A percentile compares a stretch with the other conserved stretches of the same genome.
Conservation (phyloP, 1,139 yeast species). For the Protomyces macrosporus region DNA sequence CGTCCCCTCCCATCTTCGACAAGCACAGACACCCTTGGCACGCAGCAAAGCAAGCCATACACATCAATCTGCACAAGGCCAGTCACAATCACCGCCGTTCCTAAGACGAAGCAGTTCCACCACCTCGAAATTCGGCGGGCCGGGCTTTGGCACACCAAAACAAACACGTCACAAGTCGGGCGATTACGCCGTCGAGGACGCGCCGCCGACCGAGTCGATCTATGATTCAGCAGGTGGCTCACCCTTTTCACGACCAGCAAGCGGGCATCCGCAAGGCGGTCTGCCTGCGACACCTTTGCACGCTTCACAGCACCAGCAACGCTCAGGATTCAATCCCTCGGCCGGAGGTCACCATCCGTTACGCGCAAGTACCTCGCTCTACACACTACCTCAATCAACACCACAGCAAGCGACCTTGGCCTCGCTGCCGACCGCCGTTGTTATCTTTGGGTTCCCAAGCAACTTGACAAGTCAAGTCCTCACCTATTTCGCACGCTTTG, state of each 20-base stretch:
- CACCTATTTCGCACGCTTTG: conserved; percentile 72
- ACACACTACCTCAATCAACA: neutral
- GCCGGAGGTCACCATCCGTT: neutral
- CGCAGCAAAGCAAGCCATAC: no score
- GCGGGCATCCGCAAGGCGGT: neutral
- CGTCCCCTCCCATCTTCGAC: conserved; percentile 23
- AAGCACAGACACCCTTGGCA: neutral
- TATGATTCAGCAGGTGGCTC: conserved; percentile 27
- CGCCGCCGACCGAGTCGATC: conserved; percentile 29
- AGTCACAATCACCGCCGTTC: conserved; percentile 6
- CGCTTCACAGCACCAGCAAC: neutral
- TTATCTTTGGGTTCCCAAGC: conserved; percentile 88
- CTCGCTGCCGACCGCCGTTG: conserved; percentile 47
- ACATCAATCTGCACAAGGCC: neutral
- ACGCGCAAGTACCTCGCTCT: neutral
- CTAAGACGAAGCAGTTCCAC: conserved; percentile 20
- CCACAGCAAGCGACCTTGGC: neutral
- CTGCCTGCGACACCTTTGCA: no score
- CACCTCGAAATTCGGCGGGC: conserved; percentile 27
- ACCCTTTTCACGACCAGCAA: conserved; percentile 2
- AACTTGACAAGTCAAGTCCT: conserved; percentile 61
- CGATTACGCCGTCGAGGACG: conserved; percentile 25
- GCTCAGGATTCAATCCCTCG: neutral
- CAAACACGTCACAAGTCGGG: conserved; percentile 8
- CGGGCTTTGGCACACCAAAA: conserved; percentile 30